phyloP scores from a whole-genome alignment of 1,139 yeast species.

The Candida sanyaensis region DNA sequence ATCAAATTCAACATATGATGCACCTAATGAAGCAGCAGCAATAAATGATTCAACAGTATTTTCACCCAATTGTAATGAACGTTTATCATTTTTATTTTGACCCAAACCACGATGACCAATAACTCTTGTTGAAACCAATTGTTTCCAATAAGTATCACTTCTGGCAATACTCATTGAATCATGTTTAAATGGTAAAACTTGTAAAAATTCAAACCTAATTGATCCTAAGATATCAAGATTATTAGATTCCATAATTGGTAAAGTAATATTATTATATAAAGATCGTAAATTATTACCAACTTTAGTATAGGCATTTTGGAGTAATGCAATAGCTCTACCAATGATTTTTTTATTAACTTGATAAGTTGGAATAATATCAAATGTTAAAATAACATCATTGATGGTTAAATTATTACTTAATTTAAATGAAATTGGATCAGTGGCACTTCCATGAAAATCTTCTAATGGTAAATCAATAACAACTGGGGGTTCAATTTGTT shows the following conservation, averaged over 20 bases:
- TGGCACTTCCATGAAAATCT: constrained; percentile 71
- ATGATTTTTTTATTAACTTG: constrained; percentile 54
- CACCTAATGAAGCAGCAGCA: constrained; percentile 95
- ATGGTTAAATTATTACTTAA: constrained; percentile 51
- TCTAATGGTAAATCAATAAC: constrained; percentile 82
- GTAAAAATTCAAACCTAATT: constrained; percentile 71
- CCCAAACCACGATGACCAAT: constrained; percentile 98
- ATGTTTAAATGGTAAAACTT: constrained; percentile 75
- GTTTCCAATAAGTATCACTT: constrained; percentile 90
- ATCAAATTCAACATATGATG: constrained; percentile 91
- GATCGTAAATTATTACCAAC: constrained; percentile 75
- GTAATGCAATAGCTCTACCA: constrained; percentile 84
- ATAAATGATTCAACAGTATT: constrained; percentile 94
- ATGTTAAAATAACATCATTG: constrained; percentile 62
- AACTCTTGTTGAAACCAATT: constrained; percentile 82
- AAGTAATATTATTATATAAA: constrained; percentile 62
- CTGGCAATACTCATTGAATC: constrained; percentile 66
- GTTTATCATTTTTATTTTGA: constrained; percentile 69
- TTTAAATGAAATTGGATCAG: constrained; percentile 82
- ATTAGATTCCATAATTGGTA: constrained; percentile 77
- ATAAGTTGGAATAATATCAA: constrained; percentile 94
- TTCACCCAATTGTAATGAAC: constrained; percentile 90
- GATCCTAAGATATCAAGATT: constrained; percentile 78
- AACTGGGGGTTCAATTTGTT: constrained; percentile 60
- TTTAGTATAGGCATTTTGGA: constrained; percentile 62